Evolutionary conservation across 2,329 filamentous ascomycete species (phyloP).

Genomic region (Pseudogymnoascus sp.): DNA sequence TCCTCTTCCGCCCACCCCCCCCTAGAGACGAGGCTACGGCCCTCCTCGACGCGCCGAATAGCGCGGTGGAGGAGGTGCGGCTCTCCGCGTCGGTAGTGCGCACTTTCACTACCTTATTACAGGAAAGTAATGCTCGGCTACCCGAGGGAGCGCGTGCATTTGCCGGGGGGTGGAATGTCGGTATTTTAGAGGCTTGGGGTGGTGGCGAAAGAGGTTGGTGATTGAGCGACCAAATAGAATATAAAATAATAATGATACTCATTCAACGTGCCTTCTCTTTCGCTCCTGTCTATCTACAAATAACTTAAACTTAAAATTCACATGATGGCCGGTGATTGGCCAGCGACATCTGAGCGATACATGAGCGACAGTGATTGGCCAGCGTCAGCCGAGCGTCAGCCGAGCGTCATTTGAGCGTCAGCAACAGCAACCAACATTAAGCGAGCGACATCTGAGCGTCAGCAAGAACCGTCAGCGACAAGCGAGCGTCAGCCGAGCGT

Average conservation of each 20-base stretch:
- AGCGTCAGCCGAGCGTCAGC: too few species aligned
- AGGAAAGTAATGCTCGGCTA: slow-evolving; percentile 43
- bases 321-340: not conserved
- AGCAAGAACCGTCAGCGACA: too few species aligned
- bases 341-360: too few species aligned
- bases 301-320: not conserved
- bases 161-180: slow-evolving; percentile 57
- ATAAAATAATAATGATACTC: not conserved
- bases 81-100: slow-evolving; percentile 46
- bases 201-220: not conserved
- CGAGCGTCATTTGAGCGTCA: too few species aligned
- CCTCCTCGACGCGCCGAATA: slow-evolving; percentile 42
- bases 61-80: slow-evolving; percentile 51
- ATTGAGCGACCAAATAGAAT: not conserved
- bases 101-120: slow-evolving; percentile 38
- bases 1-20: not conserved
- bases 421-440: too few species aligned
- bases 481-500: too few species aligned
- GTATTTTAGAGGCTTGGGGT: slow-evolving; percentile 50
- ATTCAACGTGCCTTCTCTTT: not conserved
- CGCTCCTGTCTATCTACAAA: not conserved
- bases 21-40: slow-evolving; percentile 43
- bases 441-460: too few species aligned
- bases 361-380: too few species aligned
- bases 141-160: slow-evolving; percentile 51